Conservation (phyloP, 1,139 yeast genomes). For the Pichia sp. region DNA sequence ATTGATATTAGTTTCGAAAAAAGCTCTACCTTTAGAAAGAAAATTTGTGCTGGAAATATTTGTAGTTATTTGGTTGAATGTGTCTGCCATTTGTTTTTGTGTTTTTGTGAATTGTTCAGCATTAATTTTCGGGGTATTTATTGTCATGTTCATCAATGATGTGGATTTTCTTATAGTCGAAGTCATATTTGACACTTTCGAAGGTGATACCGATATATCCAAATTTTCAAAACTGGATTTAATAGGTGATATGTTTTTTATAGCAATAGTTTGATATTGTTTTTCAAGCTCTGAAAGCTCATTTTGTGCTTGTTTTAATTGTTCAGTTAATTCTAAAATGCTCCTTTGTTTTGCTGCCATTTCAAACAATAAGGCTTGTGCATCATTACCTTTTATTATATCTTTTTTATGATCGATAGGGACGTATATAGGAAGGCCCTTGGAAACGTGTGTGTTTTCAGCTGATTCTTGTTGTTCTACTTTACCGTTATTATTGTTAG, state of each 20-base stretch:
- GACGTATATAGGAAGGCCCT: slow-evolving; percentile 14
- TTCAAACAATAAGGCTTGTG: slow-evolving; percentile 27
- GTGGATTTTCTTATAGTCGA: slow-evolving; percentile 14
- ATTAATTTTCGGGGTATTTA: slow-evolving; percentile 5
- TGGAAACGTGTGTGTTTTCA: not conserved
- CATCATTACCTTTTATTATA: not conserved
- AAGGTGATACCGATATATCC: not conserved
- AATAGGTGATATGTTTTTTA: not conserved
- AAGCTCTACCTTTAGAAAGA: slow-evolving; percentile 20
- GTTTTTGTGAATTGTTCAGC: slow-evolving; percentile 13
- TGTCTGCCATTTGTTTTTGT: slow-evolving; percentile 18
- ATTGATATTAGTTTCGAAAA: slow-evolving; percentile 23
- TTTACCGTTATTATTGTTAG: not conserved
- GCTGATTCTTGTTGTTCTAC: not conserved
- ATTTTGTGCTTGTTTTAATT: slow-evolving; percentile 31
- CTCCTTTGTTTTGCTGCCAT: slow-evolving; percentile 42
- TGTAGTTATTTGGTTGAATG: slow-evolving; percentile 20
- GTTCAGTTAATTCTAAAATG: slow-evolving; percentile 35
- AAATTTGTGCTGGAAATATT: slow-evolving; percentile 22
- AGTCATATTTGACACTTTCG: not conserved
- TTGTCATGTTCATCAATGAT: slow-evolving; percentile 14
- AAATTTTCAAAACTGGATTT: not conserved
- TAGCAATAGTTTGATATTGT: slow-evolving; percentile 21
- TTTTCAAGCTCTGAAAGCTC: slow-evolving; percentile 34
- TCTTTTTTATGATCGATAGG: slow-evolving; percentile 12